Evolutionary conservation across 1,284 basidiomycete species (phyloP), one percentile per base, ranked within the genome.

Genomic region (Ceratobasidium sp.): DNA sequence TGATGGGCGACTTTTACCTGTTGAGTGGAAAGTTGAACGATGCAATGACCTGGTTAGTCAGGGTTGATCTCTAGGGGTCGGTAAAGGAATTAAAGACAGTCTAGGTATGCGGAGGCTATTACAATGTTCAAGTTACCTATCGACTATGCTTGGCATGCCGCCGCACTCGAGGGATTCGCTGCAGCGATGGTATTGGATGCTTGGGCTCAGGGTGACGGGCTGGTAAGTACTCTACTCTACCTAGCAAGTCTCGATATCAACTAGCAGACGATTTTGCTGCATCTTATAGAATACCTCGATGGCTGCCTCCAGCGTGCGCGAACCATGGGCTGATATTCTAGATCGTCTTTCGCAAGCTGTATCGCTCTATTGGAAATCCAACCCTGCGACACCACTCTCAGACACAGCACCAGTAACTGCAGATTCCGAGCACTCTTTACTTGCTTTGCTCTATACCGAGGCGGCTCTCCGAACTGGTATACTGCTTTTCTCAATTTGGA

Each of bases 1-100:
- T 96, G 18, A 84, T 94, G n/a, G 96, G 89, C 0, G 94, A 97
- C 80, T 86, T 97, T 76, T 95, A 92, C 80, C 82, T 97, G 30
- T 82, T 97, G 23, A 87, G 93, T 9, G 96, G 96, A 18, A 85
- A 92, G 76, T 87, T 88, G 52, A 86, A 88, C 62, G 94, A 97
- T 79, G 92, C 95, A 0, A 83, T 85, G 61, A 85, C 91, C 74
- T 94, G 92, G 92, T 94, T 80, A 74, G 86, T 78, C 5, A 26
- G 18, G 28, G 30, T 39, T 18, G 2, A 6, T 65, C 55, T 36
- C 26, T 34, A 50, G 23, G 18, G 18, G 43, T 12, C 9, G 58
- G 52, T 10, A 18, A 18, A 18, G 62, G 69, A 10, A 73, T 23
- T 41, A 45, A 32, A 73, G 41, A 32, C 21, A n/a, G 52, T 73